phyloP scores from a whole-genome alignment of 1,284 basidiomycete genomes.

The Athelia psychrophila region DNA sequence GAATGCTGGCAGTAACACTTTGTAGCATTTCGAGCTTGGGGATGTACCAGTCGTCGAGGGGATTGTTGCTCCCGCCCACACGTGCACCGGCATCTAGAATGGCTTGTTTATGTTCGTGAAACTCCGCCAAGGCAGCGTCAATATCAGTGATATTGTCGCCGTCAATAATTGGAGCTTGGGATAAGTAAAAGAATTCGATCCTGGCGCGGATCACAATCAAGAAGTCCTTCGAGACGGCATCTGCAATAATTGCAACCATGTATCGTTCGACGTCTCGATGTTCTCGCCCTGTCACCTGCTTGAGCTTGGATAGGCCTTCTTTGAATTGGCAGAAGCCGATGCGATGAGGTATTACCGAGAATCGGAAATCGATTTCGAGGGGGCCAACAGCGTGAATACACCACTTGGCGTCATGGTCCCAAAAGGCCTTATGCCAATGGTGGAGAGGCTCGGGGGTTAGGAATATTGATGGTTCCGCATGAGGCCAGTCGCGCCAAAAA shows the following conservation, averaged over 20 bases:
- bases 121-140: conserved; percentile 14
- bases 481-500: conserved; percentile 15
- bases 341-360: conserved; percentile 13
- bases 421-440: too few species aligned
- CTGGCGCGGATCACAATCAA: conserved; percentile 22
- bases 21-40: conserved; percentile 32
- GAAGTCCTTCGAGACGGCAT: conserved; percentile 16
- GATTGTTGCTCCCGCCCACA: too few species aligned
- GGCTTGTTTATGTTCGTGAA: conserved; percentile 22
- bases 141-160: conserved; percentile 13
- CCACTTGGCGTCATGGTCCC: conserved; percentile 24
- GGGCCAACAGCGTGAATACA: conserved; percentile 9
- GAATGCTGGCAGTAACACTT: conserved; percentile 23
- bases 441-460: conserved; percentile 29
- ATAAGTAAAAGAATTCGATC: conserved; percentile 28
- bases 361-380: too few species aligned
- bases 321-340: conserved; percentile 19
- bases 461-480: conserved; percentile 15
- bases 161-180: conserved; percentile 19
- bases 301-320: conserved; percentile 18
- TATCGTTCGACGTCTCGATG: conserved; percentile 18
- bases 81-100: conserved; percentile 19
- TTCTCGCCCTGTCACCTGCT: conserved; percentile 12
- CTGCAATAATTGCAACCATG: conserved; percentile 25
- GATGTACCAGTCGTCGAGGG: too few species aligned